Base-by-base conservation (phyloP, 2,329 filamentous ascomycete genomes). In the Alternaria postmessia region DNA sequence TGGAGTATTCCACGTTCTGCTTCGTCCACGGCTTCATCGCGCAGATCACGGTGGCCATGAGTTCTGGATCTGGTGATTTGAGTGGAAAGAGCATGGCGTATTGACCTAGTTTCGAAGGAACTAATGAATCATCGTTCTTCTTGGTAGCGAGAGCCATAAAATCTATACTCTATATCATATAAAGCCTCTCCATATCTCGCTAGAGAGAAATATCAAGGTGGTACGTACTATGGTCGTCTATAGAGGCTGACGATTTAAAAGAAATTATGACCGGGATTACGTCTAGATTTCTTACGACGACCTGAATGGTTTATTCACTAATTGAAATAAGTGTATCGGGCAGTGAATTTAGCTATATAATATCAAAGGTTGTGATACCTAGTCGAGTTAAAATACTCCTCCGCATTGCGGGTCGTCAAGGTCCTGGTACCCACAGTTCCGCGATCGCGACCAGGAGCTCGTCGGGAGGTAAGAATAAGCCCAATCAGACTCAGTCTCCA, bases 21-120 rank as follows among this genome's bases (percentile, higher is more conserved):
- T 49, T 49, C 18, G 8, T 36, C 24, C 34, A 8, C 7, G 39
- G 39, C 9, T 16, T 16, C 12, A 12, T 24, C 39, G 12, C 20
- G 20, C 12, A 14, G 39, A 42, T 8, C 3, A 16, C 5, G 20
- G 5, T 20, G 20, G 12, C 12, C 4, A 41, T 26, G 4, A 11
- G n/a, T 20, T 39, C 5, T 20, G 0, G 4, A 39, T 39, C 1
- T 11, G n/a, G 8, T 20, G 9, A 20, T 0, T 22, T 12, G 0
- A 41, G 18, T 22, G 18, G 16, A 22, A 41, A 41, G 38, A 22
- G 0, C 7, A 22, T 18, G 18, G 18, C 1, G 11, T 22, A 12
- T 18, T 41, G 38, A 14, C 11, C n/a, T 14, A 38, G 36, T 38
- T 38, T 38, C 4, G 7, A 4, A 18, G 36, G 36, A 18, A 38